phyloP scores from a whole-genome alignment of 176 grass and related monocot species.

The Panicum miliaceum region DNA sequence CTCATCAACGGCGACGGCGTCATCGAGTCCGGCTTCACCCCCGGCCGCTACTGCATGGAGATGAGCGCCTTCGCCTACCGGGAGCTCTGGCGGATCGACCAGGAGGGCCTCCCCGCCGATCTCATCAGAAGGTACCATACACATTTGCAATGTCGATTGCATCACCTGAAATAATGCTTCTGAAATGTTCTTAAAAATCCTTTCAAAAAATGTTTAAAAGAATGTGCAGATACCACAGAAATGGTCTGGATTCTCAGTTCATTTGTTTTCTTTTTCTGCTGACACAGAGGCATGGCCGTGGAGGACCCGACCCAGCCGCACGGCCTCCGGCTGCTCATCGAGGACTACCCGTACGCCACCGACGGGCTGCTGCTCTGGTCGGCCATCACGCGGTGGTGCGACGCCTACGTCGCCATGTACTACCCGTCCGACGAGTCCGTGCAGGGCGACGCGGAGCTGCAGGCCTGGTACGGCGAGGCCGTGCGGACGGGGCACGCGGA shows the following conservation, averaged over 20 bases:
- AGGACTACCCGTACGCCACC: slow-evolving; percentile 94
- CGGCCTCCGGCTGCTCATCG: slow-evolving; percentile 72
- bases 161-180: background rate
- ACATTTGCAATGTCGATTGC: background rate
- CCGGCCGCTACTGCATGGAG: slow-evolving; percentile 72
- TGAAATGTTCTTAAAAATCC: background rate
- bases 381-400: slow-evolving; percentile 63
- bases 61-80: slow-evolving; percentile 75
- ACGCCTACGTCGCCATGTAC: slow-evolving; percentile 66
- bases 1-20: slow-evolving; percentile 92
- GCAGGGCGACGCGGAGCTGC: slow-evolving; percentile 74
- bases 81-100: slow-evolving; percentile 78
- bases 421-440: slow-evolving; percentile 61
- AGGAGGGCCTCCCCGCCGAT: slow-evolving; percentile 89
- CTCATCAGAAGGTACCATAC: slow-evolving; percentile 71
- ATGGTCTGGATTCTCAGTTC: background rate
- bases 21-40: slow-evolving; percentile 92
- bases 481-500: slow-evolving; percentile 81
- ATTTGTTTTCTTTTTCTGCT: slow-evolving; percentile 4
- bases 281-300: slow-evolving; percentile 84
- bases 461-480: slow-evolving; percentile 82
- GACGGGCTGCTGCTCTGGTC: slow-evolving; percentile 93
- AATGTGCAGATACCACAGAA: background rate
- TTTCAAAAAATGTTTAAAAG: no score
- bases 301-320: slow-evolving; percentile 76